A percentile compares a stretch with the other conserved stretches of the same genome.
These are phyloP conservation scores for Candida nonsorbophila DNA, from an alignment of 805 yeast genomes.

Conservation along the genomic window DNA sequence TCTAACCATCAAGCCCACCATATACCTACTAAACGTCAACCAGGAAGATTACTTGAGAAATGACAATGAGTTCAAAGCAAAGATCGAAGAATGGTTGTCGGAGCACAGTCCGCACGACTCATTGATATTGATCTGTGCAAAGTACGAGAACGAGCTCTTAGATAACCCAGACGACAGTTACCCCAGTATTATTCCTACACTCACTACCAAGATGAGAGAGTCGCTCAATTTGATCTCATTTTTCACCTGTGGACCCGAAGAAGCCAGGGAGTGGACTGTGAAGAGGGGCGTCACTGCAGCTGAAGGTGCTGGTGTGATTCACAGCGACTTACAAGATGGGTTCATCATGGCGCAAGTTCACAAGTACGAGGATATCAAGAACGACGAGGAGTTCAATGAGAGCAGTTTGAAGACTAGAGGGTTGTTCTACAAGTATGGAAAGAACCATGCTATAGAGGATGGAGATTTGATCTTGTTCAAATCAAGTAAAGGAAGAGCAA, in stretches of 20 bases:
- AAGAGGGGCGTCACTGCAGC: constrained; percentile 74
- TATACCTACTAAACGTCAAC: constrained; percentile 68
- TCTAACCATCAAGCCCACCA: constrained; percentile 85
- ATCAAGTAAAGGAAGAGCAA: constrained; percentile 57
- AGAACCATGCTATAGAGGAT: constrained; percentile 73
- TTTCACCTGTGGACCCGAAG: constrained; percentile 82
- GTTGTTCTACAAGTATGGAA: constrained; percentile 63
- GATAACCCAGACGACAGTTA: constrained; percentile 23
- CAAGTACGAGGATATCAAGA: constrained; percentile 54
- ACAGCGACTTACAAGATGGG: constrained; percentile 76
- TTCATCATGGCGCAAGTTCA: constrained; percentile 75
- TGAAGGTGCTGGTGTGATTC: constrained; percentile 87
- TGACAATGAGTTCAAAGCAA: constrained; percentile 44
- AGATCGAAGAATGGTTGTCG: constrained; percentile 61
- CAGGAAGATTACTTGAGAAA: constrained; percentile 59
- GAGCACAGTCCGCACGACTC: constrained; percentile 57
- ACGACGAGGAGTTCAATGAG: constrained; percentile 38
- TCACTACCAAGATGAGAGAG: constrained; percentile 61
- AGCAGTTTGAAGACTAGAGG: constrained; percentile 50
- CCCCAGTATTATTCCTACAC: constrained; percentile 53
- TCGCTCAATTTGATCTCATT: constrained; percentile 70
- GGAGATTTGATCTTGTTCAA: constrained; percentile 77
- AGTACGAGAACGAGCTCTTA: constrained; percentile 38
- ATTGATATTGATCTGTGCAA: constrained; percentile 39
- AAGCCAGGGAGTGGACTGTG: constrained; percentile 87